Evolutionary conservation across 2,329 filamentous ascomycete species (phyloP), one percentile per base, ranked within the genome.

Genomic region (Pseudogymnoascus sp.): DNA sequence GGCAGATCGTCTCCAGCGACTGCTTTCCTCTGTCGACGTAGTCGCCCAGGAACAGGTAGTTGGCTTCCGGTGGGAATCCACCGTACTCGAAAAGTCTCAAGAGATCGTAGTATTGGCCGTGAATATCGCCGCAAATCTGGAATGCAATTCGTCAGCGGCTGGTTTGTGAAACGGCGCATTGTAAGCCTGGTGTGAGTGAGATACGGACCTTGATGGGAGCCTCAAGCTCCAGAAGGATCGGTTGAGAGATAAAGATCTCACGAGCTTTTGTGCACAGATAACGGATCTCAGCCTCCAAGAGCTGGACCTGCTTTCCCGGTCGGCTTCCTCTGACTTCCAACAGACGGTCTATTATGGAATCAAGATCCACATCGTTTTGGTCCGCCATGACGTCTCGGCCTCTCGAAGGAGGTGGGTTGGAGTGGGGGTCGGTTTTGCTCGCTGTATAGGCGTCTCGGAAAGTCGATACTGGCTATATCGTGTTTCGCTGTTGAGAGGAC

Each of bases 21-120:
- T 99, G 94, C 83, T 99, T 97, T 80, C 94, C 94, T 81, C 94
- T 88, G 77, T 99, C 94, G 72, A 99, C 94, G 73, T 99, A 99
- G 76, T 99, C 94, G 70, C 94, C 94, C 60, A 99, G 89, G 84
- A 99, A 99, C 71, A 99, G 91, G 79, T 97, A 99, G 83, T 99
- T 99, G 73, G 94, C 92, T 80, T 97, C 92, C 12, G 94, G 94
- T 63, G 94, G 94, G 80, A 99, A 97, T 67, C 94, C 94, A 70
- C 94, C 93, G 75, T 97, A 97, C 79, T 99, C 94, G 78, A 99
- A 99, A 65, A 99, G 83, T 73, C 94, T 91, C 69, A 99, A 84
- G 66, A 99, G 85, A 77, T 99, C 94, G 78, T 97, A 97, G 81
- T 99, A 99, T 81, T 99, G 94, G 69, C 94, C 94, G 78, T 97